phyloP scores from a whole-genome alignment of 768 basidiomycete species.

The Tylopilus sp. region DNA sequence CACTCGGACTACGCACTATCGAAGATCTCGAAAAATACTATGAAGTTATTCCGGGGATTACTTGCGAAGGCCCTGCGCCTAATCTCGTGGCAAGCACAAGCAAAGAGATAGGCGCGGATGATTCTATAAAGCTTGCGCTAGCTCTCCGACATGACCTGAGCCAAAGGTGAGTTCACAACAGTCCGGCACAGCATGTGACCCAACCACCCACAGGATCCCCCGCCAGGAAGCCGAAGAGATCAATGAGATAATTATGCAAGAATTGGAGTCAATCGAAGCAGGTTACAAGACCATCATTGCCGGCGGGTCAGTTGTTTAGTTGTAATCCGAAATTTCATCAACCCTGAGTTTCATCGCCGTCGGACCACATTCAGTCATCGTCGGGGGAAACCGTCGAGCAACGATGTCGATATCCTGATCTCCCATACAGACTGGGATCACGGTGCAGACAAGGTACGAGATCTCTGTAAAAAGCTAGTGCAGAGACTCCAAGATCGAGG shows the following conservation, averaged over 20 bases:
- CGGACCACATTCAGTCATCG: constrained; percentile 55
- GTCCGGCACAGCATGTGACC: neutral
- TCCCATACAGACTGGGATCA: constrained; percentile 55
- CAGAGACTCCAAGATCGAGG: constrained; percentile 54
- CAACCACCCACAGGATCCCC: constrained; percentile 50
- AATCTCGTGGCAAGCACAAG: constrained; percentile 18
- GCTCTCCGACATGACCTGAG: constrained; percentile 56
- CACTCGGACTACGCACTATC: constrained; percentile 61
- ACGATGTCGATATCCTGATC: constrained; percentile 89
- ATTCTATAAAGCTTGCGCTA: constrained; percentile 55
- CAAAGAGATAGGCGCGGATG: constrained; percentile 30
- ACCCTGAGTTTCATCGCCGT: neutral
- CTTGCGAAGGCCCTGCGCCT: constrained; percentile 20
- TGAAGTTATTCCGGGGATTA: constrained; percentile 37
- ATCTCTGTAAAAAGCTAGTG: constrained; percentile 59
- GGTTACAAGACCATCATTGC: constrained; percentile 75
- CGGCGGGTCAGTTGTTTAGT: constrained; percentile 60
- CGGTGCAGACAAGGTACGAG: constrained; percentile 50
- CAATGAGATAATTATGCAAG: constrained; percentile 58
- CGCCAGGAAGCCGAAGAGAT: constrained; percentile 79
- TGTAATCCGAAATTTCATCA: neutral
- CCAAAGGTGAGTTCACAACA: constrained; percentile 35
- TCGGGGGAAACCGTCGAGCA: constrained; percentile 75
- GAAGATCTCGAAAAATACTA: constrained; percentile 69
- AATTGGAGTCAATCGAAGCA: constrained; percentile 56